Evolutionary conservation across 805 yeast species (phyloP).

Genomic region (Candida dendrica): DNA sequence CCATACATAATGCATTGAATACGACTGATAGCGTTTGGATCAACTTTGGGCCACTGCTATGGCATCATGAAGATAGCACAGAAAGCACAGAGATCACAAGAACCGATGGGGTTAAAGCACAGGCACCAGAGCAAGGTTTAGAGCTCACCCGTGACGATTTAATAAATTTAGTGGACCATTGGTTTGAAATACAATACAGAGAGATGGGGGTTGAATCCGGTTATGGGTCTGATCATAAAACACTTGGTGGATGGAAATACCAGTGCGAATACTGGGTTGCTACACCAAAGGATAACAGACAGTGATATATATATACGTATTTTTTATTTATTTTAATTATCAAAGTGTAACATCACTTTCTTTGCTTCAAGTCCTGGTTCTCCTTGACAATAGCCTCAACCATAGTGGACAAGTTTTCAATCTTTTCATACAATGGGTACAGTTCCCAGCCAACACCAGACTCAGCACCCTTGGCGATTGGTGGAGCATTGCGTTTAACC

Average conservation of each 20-base stretch:
- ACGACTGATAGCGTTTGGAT: constrained; percentile 44
- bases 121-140: constrained; percentile 41
- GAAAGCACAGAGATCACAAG: constrained; percentile 18
- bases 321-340: too few species aligned
- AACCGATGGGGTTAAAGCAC: constrained; percentile 16
- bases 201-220: constrained; percentile 38
- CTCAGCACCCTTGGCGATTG: constrained; percentile 46
- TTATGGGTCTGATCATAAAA: constrained; percentile 44
- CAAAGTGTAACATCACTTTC: not conserved
- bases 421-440: constrained; percentile 44
- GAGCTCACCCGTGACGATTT: constrained; percentile 56
- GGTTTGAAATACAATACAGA: constrained; percentile 38
- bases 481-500: constrained; percentile 48
- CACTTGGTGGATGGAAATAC: constrained; percentile 50
- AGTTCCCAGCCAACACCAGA: constrained; percentile 60
- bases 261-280: constrained; percentile 69
- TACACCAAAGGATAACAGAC: constrained; percentile 3
- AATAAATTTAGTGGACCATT: constrained; percentile 39
- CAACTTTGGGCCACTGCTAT: constrained; percentile 60
- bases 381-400: constrained; percentile 15
- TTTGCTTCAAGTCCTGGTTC: constrained; percentile 12
- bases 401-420: constrained; percentile 28
- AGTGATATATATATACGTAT: too few species aligned
- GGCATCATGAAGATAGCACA: constrained; percentile 61
- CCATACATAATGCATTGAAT: constrained; percentile 39